Evolutionary conservation across 2,329 filamentous ascomycete species (phyloP).

Genomic region (Fonsecaea pedrosoi): DNA sequence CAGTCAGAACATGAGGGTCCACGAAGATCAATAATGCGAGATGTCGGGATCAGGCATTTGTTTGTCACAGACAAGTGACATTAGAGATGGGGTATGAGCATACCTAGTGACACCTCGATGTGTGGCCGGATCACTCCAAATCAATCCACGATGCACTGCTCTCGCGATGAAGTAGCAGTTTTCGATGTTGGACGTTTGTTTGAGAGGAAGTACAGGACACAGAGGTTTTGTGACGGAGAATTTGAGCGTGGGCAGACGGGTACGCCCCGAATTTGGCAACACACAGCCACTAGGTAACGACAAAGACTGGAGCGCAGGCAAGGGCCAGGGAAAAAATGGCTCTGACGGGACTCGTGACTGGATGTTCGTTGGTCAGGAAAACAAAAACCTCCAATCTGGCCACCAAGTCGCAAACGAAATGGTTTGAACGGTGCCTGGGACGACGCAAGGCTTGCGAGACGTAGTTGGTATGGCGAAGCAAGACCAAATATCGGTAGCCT

Average conservation of each 20-base stretch:
- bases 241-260: conserved; percentile 22
- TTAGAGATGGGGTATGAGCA: conserved; percentile 13
- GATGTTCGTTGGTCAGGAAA: conserved; percentile 10
- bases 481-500: conserved; percentile 36
- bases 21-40: conserved; percentile 9
- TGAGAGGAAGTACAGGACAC: conserved; percentile 8
- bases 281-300: conserved; percentile 32
- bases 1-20: conserved; percentile 23
- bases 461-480: conserved; percentile 34
- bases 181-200: conserved; percentile 33
- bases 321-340: conserved; percentile 10
- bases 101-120: conserved; percentile 29
- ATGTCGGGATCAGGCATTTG: neutral
- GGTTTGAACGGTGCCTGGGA: conserved; percentile 28
- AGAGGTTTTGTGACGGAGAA: conserved; percentile 30
- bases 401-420: conserved; percentile 27
- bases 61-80: neutral
- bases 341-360: conserved; percentile 30
- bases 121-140: conserved; percentile 25
- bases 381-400: conserved; percentile 31
- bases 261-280: conserved; percentile 19
- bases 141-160: conserved; percentile 19
- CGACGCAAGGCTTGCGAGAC: conserved; percentile 26
- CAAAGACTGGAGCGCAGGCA: conserved; percentile 10
- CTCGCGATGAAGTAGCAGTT: conserved; percentile 8